Evolutionary conservation across 1,139 yeast species (phyloP).

Genomic region (Kurtzmaniella quercitrusa): DNA sequence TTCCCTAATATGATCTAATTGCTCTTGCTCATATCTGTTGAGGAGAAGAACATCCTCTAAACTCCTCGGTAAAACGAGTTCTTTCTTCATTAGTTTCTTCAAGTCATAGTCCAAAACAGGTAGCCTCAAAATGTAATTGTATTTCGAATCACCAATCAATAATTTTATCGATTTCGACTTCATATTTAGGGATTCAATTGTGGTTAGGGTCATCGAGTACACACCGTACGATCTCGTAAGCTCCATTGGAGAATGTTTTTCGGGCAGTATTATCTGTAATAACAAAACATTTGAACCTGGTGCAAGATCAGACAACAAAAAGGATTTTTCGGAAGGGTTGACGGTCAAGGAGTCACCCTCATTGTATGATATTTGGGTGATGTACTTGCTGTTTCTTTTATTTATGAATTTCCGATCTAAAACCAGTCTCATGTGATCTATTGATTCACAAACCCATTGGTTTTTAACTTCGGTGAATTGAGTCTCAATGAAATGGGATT

Average conservation of each 20-base stretch:
- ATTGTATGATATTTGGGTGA: not conserved
- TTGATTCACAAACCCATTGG: not conserved
- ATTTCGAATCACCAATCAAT: not conserved
- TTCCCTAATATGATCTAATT: not conserved
- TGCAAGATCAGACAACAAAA: not conserved
- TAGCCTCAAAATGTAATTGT: constrained; percentile 9
- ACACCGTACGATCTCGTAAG: constrained; percentile 26
- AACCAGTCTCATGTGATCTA: constrained; percentile 1
- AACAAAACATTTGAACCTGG: constrained; percentile 11
- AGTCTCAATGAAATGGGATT: not conserved
- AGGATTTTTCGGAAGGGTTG: not conserved
- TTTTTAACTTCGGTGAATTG: constrained; percentile 5
- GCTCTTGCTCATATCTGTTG: not conserved
- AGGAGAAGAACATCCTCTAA: constrained; percentile 16
- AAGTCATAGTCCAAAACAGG: constrained; percentile 1
- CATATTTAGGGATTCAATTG: constrained; percentile 8
- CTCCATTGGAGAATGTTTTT: constrained; percentile 18
- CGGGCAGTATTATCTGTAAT: constrained; percentile 28
- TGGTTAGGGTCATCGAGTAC: constrained; percentile 7
- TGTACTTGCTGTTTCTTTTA: not conserved
- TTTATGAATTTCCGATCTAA: not conserved
- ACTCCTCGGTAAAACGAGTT: constrained; percentile 27
- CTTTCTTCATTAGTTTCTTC: not conserved
- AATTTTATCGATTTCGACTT: constrained; percentile 2
- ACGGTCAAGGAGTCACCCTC: not conserved